Conservation (phyloP, 805 yeast species). For the Teunomyces panamensis region DNA sequence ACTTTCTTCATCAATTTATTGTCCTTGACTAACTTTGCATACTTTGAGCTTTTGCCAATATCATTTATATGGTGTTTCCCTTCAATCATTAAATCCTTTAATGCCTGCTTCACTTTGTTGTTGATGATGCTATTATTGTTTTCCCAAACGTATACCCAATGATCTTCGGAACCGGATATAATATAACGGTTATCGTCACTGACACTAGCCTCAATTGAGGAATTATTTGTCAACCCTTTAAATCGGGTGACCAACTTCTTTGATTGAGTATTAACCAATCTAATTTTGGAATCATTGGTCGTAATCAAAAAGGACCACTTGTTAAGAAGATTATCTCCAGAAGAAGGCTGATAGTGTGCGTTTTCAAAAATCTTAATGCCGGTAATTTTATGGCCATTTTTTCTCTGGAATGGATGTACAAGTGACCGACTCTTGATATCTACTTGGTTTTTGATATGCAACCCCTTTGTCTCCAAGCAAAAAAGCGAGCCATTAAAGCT, state of each 20-base stretch:
- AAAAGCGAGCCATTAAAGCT: constrained; percentile 72
- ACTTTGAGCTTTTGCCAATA: constrained; percentile 24
- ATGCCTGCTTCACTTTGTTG: constrained; percentile 32
- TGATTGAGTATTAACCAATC: constrained; percentile 58
- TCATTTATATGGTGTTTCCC: constrained; percentile 34
- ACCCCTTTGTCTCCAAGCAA: constrained; percentile 60
- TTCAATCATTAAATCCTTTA: constrained; percentile 34
- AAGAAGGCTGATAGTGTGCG: constrained; percentile 7
- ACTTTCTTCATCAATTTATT: constrained; percentile 25
- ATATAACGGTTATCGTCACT: constrained; percentile 58
- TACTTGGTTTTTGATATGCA: constrained; percentile 38
- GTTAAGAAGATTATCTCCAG: constrained; percentile 10
- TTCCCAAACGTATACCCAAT: constrained; percentile 83
- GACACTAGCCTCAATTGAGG: constrained; percentile 66
- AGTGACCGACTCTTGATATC: constrained; percentile 30
- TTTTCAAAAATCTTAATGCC: constrained; percentile 58
- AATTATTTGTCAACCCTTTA: constrained; percentile 70
- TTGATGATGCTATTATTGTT: constrained; percentile 40
- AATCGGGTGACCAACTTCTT: constrained; percentile 60
- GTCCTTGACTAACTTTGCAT: constrained; percentile 26
- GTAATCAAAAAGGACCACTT: constrained; percentile 52
- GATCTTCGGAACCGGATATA: constrained; percentile 83
- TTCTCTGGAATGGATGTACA: constrained; percentile 19
- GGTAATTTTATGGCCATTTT: constrained; percentile 56
- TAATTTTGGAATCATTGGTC: constrained; percentile 76